These are phyloP conservation scores for Globisporangium splendens DNA, from an alignment of 352 stramenopile genomes.

Conservation along the genomic window DNA sequence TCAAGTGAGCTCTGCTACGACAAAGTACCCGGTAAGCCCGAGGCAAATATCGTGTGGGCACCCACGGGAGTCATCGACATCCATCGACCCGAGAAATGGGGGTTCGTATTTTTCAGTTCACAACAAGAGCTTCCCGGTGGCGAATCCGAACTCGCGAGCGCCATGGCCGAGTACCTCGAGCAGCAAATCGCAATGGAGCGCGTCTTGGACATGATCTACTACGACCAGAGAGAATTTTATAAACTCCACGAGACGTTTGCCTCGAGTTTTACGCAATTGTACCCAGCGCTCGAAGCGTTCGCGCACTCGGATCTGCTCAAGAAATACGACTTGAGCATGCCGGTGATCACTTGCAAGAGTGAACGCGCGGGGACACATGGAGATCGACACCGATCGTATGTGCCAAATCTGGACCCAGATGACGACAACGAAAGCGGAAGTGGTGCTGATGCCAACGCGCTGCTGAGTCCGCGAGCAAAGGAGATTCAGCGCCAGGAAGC, in stretches of 20 bases:
- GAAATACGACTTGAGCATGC: constrained; percentile 29
- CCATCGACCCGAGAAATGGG: constrained; percentile 71
- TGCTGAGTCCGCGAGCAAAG: constrained; percentile 19
- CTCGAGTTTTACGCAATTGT: constrained; percentile 37
- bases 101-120: constrained; percentile 60
- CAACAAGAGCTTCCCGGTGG: constrained; percentile 35
- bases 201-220: constrained; percentile 64
- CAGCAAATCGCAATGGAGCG: constrained; percentile 56
- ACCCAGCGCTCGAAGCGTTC: constrained; percentile 22
- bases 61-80: constrained; percentile 74
- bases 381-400: constrained; percentile 15
- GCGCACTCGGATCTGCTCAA: constrained; percentile 24
- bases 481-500: constrained; percentile 19
- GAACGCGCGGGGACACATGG: constrained; percentile 8
- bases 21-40: constrained; percentile 42
- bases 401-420: constrained; percentile 20
- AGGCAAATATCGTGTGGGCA: constrained; percentile 77
- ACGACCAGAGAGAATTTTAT: constrained; percentile 53
- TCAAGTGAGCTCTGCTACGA: constrained; percentile 43
- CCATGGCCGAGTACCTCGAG: constrained; percentile 35
- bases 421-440: constrained; percentile 14
- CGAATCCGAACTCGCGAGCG: constrained; percentile 31
- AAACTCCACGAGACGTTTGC: constrained; percentile 37
- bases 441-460: neutral
- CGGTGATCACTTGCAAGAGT: constrained; percentile 20